Evolutionary conservation across 805 yeast genomes (phyloP).

Genomic region (Saturnispora besseyi): DNA sequence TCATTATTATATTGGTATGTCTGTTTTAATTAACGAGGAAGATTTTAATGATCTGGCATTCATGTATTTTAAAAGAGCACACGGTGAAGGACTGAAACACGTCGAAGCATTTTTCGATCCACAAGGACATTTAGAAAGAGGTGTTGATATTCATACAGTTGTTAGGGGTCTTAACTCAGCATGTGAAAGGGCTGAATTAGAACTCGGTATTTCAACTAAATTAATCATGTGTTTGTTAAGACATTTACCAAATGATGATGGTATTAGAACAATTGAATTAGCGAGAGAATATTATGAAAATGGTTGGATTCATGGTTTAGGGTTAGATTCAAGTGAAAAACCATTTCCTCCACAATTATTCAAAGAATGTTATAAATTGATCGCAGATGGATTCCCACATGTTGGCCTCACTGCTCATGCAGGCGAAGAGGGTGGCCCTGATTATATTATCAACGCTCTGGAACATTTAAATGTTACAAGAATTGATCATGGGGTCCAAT

Average conservation of each 20-base stretch:
- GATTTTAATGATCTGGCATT: slow-evolving; percentile 76
- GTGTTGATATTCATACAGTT: slow-evolving; percentile 49
- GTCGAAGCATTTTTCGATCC: slow-evolving; percentile 80
- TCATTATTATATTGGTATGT: slow-evolving; percentile 74
- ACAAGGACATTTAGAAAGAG: slow-evolving; percentile 71
- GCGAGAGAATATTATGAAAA: slow-evolving; percentile 43
- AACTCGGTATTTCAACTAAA: slow-evolving; percentile 57
- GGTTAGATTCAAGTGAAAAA: slow-evolving; percentile 72
- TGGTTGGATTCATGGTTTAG: slow-evolving; percentile 66
- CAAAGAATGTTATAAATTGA: slow-evolving; percentile 47
- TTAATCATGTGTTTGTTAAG: slow-evolving; percentile 76
- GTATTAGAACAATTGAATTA: slow-evolving; percentile 46
- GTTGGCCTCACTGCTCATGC: slow-evolving; percentile 76
- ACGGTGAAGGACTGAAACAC: slow-evolving; percentile 52
- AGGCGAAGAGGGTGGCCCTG: slow-evolving; percentile 81
- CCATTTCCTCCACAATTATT: slow-evolving; percentile 72
- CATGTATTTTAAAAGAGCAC: slow-evolving; percentile 56
- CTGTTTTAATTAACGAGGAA: slow-evolving; percentile 56
- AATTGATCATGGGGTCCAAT: slow-evolving; percentile 75
- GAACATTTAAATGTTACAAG: slow-evolving; percentile 54
- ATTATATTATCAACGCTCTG: slow-evolving; percentile 51
- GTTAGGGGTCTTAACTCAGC: slow-evolving; percentile 63
- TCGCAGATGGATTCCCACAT: slow-evolving; percentile 40
- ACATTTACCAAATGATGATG: slow-evolving; percentile 56
- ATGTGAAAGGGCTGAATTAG: slow-evolving; percentile 47